These are phyloP conservation scores for Neopestalotiopsis clavispora DNA, from an alignment of 2,329 filamentous ascomycete species.

Conservation along the genomic window DNA sequence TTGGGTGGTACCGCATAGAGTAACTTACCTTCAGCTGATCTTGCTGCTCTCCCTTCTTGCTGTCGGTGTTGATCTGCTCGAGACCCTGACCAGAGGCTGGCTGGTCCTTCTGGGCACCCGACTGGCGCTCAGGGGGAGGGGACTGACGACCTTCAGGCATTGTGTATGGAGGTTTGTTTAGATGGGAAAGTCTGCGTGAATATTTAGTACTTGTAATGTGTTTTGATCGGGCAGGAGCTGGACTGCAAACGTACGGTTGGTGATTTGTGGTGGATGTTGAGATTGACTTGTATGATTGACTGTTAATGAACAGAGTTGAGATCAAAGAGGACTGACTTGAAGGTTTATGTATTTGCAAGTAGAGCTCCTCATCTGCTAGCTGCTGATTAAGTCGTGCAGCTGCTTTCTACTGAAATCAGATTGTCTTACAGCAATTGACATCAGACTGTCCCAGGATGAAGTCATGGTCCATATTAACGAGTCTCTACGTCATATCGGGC, in stretches of 20 bases:
- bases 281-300: not conserved
- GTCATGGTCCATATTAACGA: constrained; percentile 20
- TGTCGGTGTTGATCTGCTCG: constrained; percentile 50
- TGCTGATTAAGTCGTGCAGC: constrained; percentile 7
- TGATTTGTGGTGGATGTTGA: not conserved
- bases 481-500: constrained; percentile 13
- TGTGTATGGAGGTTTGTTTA: constrained; percentile 39
- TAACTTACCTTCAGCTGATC: constrained; percentile 55
- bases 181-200: constrained; percentile 20
- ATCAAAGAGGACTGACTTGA: not conserved
- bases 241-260: no score
- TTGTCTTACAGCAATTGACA: constrained; percentile 16
- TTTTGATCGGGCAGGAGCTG: not conserved
- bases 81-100: constrained; percentile 63
- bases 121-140: constrained; percentile 72
- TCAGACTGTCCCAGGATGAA: constrained; percentile 20
- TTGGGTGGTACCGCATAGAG: not conserved
- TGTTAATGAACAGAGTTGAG: no score
- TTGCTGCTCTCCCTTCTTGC: constrained; percentile 58
- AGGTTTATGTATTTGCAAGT: not conserved
- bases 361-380: not conserved
- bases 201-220: constrained; percentile 1
- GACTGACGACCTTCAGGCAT: constrained; percentile 76
- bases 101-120: constrained; percentile 65
- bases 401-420: not conserved